Evolutionary conservation across 208 protist genomes (phyloP).

Genomic region (Zelonia costaricensis): DNA sequence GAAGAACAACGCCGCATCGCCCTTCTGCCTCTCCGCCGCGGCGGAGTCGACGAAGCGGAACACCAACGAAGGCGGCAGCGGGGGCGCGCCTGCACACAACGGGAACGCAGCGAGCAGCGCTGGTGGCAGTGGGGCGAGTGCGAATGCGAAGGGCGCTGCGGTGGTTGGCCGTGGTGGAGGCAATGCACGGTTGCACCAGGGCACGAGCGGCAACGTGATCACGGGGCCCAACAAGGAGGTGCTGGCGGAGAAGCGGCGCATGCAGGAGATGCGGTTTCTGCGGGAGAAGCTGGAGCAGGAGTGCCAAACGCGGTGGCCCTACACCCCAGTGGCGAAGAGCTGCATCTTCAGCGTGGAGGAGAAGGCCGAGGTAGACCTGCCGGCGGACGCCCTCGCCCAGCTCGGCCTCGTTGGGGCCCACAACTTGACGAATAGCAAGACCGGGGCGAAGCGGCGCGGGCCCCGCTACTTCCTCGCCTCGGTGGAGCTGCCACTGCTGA

Average conservation of each 20-base stretch:
- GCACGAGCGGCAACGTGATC: conserved; percentile 60
- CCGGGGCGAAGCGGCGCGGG: conserved; percentile 44
- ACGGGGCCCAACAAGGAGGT: conserved; percentile 41
- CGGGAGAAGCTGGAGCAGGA: conserved; percentile 59
- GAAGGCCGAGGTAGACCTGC: conserved; percentile 41
- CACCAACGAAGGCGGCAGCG: neutral
- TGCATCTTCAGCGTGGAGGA: conserved; percentile 65
- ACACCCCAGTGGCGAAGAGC: conserved; percentile 67
- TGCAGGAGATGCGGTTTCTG: conserved; percentile 57
- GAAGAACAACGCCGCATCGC: conserved; percentile 53
- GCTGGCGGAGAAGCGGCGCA: conserved; percentile 47
- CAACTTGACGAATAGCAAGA: conserved; percentile 33
- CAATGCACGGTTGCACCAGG: conserved; percentile 26
- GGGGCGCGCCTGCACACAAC: no score
- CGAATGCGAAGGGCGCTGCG: conserved; percentile 6
- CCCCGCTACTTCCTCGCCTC: conserved; percentile 52
- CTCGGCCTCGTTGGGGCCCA: conserved; percentile 32
- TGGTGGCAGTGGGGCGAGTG: conserved; percentile 3
- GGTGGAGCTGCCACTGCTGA: conserved; percentile 68
- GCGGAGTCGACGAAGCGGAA: conserved; percentile 1
- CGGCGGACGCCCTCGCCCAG: conserved; percentile 29
- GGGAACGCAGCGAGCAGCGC: neutral
- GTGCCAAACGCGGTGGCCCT: conserved; percentile 64
- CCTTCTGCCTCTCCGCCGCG: conserved; percentile 24
- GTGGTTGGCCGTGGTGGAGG: conserved; percentile 19